A percentile compares a stretch with the other conserved stretches of the same genome.
phyloP scores from a whole-genome alignment of 352 stramenopile species.

The Globisporangium spiculum region DNA sequence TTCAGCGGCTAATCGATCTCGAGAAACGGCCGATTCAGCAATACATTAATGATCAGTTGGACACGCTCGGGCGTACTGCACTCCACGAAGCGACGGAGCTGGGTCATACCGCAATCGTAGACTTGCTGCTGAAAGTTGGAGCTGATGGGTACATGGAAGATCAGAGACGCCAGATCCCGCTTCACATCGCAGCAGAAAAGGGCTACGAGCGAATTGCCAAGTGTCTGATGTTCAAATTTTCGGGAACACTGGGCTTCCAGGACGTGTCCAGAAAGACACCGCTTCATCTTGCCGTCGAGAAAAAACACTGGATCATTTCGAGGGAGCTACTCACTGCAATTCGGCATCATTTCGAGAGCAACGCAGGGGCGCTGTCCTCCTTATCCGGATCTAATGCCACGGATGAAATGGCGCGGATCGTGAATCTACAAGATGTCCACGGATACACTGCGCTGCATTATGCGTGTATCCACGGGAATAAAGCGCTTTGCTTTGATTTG shows the following conservation, averaged over 20 bases:
- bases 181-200: conserved; percentile 49
- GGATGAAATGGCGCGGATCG: neutral
- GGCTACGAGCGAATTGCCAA: conserved; percentile 47
- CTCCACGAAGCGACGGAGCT: conserved; percentile 63
- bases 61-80: conserved; percentile 35
- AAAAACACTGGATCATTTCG: conserved; percentile 31
- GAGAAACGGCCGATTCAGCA: conserved; percentile 45
- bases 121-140: conserved; percentile 57
- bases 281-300: conserved; percentile 46
- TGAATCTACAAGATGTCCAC: conserved; percentile 36
- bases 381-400: neutral
- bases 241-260: conserved; percentile 28
- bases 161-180: conserved; percentile 36
- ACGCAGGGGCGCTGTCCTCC: conserved; percentile 1
- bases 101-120: conserved; percentile 51
- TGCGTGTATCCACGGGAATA: conserved; percentile 34
- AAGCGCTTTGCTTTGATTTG: conserved; percentile 30
- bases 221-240: conserved; percentile 45
- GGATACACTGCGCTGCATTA: conserved; percentile 64
- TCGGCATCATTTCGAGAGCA: neutral
- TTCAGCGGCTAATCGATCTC: conserved; percentile 52
- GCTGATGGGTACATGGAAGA: conserved; percentile 52
- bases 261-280: conserved; percentile 42
- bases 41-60: conserved; percentile 52
- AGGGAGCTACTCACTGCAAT: conserved; percentile 30